Evolutionary conservation across 2,329 filamentous ascomycete species (phyloP).

Genomic region (Colletotrichum sp.): DNA sequence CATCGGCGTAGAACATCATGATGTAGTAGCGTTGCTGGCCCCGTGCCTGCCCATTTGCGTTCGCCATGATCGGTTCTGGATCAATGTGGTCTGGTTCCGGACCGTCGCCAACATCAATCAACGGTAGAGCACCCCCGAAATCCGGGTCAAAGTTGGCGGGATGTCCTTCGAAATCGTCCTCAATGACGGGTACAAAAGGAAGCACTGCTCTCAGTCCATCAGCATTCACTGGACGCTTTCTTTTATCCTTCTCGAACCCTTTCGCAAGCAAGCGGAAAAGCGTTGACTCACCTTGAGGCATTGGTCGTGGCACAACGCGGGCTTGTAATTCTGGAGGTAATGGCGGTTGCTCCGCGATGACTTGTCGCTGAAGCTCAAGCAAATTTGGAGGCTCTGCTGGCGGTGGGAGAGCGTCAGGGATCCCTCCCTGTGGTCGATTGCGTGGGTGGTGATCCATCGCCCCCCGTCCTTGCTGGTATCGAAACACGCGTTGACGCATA

Average conservation of each 20-base stretch:
- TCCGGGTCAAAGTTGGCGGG: background rate
- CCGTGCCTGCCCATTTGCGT: background rate
- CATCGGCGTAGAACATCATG: constrained; percentile 6
- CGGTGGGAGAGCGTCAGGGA: background rate
- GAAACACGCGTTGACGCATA: background rate
- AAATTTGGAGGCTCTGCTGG: background rate
- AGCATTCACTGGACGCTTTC: background rate
- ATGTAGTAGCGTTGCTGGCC: background rate
- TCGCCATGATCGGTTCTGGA: background rate
- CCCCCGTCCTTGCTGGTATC: background rate
- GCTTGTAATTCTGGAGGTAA: background rate
- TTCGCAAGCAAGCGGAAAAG: background rate
- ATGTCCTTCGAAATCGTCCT: background rate
- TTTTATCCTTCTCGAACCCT: background rate
- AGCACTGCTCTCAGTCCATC: background rate
- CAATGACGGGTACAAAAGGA: background rate
- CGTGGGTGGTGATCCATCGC: background rate
- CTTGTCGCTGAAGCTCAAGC: background rate
- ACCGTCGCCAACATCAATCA: background rate
- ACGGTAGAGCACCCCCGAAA: background rate
- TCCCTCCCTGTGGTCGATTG: background rate
- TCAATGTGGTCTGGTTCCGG: background rate
- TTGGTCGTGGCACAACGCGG: background rate
- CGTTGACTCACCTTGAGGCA: background rate
- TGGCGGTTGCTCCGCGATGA: background rate